Percentiles rank a stretch among this genome's conserved stretches.
Evolutionary conservation across 257 asterid species (phyloP).

Genomic region (Solanum peruvianum): DNA sequence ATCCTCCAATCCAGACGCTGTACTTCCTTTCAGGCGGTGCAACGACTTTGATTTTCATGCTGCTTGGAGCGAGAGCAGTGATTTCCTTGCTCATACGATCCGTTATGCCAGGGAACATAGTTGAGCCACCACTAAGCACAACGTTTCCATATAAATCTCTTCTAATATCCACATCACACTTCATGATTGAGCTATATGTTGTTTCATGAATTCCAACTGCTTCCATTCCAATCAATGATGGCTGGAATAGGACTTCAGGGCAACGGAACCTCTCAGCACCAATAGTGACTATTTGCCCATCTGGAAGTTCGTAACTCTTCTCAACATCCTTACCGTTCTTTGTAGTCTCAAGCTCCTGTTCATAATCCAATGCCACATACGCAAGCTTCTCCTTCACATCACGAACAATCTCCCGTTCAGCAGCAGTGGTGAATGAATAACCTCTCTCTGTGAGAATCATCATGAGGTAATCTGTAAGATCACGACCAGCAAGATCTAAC

Average conservation of each 20-base stretch:
- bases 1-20: neutral
- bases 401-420: constrained; percentile 2
- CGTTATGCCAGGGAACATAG: neutral
- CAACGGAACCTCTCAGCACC: constrained; percentile 6
- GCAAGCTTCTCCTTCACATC: neutral
- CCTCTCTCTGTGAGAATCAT: neutral
- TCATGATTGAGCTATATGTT: neutral
- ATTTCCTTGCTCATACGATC: neutral
- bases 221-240: constrained; percentile 1
- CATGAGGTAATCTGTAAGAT: neutral
- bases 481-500: neutral
- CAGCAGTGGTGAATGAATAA: constrained; percentile 8
- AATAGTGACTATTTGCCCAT: neutral
- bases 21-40: neutral
- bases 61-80: neutral
- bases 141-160: neutral
- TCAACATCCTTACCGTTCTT: neutral
- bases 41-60: neutral
- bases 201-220: constrained; percentile 2
- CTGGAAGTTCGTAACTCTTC: neutral
- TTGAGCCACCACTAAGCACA: neutral
- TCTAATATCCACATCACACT: neutral
- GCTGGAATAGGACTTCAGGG: constrained; percentile 6
- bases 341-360: neutral
- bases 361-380: neutral